Evolutionary conservation across 2,329 filamentous ascomycete species (phyloP).

Genomic region (Cercospora beticola): DNA sequence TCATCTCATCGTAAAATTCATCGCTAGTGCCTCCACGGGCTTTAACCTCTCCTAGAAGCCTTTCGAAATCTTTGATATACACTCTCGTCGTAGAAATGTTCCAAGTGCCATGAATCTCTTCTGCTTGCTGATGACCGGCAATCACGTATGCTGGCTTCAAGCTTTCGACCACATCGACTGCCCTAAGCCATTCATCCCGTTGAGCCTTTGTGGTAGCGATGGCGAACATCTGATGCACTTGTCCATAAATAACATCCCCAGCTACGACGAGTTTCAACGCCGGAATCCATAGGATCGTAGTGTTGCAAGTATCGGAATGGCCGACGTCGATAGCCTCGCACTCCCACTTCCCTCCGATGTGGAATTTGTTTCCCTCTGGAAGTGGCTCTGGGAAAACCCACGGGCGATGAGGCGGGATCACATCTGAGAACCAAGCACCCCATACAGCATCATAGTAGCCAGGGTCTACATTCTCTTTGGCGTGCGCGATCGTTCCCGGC

Average conservation of each 20-base stretch:
- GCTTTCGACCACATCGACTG: slow-evolving; percentile 14
- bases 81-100: slow-evolving; percentile 6
- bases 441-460: not conserved
- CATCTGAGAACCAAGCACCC: slow-evolving; percentile 1
- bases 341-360: not conserved
- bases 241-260: slow-evolving; percentile 18
- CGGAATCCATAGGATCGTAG: slow-evolving; percentile 15
- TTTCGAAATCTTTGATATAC: slow-evolving; percentile 15
- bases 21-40: not conserved
- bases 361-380: slow-evolving; percentile 3
- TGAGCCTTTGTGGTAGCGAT: slow-evolving; percentile 8
- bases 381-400: slow-evolving; percentile 11
- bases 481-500: slow-evolving; percentile 13
- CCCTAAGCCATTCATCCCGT: slow-evolving; percentile 17
- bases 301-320: slow-evolving; percentile 14
- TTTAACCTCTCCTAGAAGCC: not conserved
- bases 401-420: not conserved
- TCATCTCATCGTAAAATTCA: not conserved
- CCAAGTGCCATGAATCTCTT: slow-evolving; percentile 11
- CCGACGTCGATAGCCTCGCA: slow-evolving; percentile 13
- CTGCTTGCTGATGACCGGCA: slow-evolving; percentile 10
- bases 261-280: slow-evolving; percentile 13
- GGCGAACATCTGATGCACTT: slow-evolving; percentile 18
- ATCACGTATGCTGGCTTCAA: slow-evolving; percentile 12
- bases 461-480: slow-evolving; percentile 9